phyloP scores from a whole-genome alignment of 768 basidiomycete species.

The Baorangia bicolor region DNA sequence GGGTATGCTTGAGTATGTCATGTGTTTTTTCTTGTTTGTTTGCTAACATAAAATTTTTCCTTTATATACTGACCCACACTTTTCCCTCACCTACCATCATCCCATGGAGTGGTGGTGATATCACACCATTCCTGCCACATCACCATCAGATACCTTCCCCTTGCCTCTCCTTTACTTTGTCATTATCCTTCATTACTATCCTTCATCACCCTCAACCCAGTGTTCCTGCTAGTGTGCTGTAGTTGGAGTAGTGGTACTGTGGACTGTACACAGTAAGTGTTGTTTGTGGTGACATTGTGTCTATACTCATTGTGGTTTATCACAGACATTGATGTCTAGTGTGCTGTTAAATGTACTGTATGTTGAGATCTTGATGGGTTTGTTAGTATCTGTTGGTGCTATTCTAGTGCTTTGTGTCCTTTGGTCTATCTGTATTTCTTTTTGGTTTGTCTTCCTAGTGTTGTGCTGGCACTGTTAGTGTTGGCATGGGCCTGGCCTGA shows the following conservation, averaged over 20 bases:
- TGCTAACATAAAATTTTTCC: not conserved
- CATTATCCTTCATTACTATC: not conserved
- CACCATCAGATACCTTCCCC: too few relatives aligned
- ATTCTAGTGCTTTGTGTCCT: not conserved
- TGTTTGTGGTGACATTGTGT: not conserved
- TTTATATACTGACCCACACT: not conserved
- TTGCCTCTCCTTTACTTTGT: too few relatives aligned
- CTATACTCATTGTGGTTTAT: not conserved
- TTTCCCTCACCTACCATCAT: not conserved
- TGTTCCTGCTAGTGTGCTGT: not conserved
- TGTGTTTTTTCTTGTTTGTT: not conserved
- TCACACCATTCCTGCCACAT: too few relatives aligned
- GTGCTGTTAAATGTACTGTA: not conserved
- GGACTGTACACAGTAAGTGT: not conserved
- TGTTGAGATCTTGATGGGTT: not conserved
- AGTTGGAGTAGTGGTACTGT: not conserved
- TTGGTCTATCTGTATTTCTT: too few relatives aligned
- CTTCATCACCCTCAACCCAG: not conserved
- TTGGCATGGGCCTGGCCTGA: too few relatives aligned
- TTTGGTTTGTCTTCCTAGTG: not conserved
- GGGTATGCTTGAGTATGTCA: too few relatives aligned
- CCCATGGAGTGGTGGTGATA: not conserved
- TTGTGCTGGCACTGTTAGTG: not conserved
- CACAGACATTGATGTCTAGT: not conserved
- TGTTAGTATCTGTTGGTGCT: not conserved